Evolutionary conservation across 2,329 filamentous ascomycete genomes (phyloP), one percentile per base, ranked within the genome.

Genomic region (Coniochaeta ligniaria): DNA sequence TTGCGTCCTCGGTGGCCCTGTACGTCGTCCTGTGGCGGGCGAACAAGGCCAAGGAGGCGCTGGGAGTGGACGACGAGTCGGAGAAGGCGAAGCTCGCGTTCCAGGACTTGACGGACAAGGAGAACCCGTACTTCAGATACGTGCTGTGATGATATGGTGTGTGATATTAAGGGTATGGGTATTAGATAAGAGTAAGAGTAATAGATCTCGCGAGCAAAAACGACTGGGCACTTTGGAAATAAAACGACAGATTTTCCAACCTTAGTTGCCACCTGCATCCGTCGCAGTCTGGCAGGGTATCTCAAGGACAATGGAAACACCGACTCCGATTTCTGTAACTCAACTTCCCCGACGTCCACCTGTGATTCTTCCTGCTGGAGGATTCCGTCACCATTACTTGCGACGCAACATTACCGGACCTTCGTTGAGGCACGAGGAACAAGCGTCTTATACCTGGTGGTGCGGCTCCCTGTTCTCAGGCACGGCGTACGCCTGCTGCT

Each of bases 81-180:
- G 86, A 90, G 66, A 77, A 85, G 58, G 87, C 84, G 55, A 84
- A 84, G 64, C 68, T 88, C 58, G 87, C 86, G 0, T 91, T 90
- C 62, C 79, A 84, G 59, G 87, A 90, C 68, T 71, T 89, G 64
- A 90, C 88, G 0, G 88, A 90, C 65, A 85, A 83, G 69, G 77
- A 90, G 71, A 90, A 90, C 65, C 79, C 80, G 1, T 86, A 86
- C 67, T 90, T 90, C 66, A 76, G 80, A 66, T 90, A 90, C 63
- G 82, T 80, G 0, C 69, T 81, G 59, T 83, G 68, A 66, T 17
- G 12, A 28, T 17, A 47, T 20, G 4, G 4, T 4, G 38, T 43
- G 20, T 43, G 43, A 47, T 47, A 56, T 36, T 56, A 56, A 11
- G 24, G 22, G 17, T 20, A 22, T n/a, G n/a, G 20, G 11, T 17